These are phyloP conservation scores for Marchantia paleacea DNA, from an alignment of 225 moss, liverwort and hornwort species.

Conservation along the genomic window DNA sequence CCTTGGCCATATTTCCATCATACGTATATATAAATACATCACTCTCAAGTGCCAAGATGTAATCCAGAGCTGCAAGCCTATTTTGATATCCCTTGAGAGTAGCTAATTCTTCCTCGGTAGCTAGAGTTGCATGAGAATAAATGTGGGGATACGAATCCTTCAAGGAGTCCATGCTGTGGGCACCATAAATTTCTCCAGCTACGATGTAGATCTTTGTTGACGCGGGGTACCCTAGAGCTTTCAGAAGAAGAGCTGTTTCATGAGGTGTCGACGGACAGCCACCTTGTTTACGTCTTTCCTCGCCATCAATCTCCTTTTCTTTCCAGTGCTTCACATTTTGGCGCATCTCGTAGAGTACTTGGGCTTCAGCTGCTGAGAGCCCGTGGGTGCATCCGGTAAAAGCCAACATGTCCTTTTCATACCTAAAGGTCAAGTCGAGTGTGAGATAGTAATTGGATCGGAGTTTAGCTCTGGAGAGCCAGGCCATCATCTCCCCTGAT, in stretches of 20 bases:
- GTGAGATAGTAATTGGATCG: not conserved
- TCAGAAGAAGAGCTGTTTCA: constrained; percentile 65
- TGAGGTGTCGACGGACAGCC: constrained; percentile 84
- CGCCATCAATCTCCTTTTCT: constrained; percentile 86
- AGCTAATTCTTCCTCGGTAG: constrained; percentile 53
- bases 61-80: constrained; percentile 79
- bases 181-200: constrained; percentile 81
- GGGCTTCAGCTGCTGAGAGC: constrained; percentile 52
- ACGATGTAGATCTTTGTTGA: constrained; percentile 90
- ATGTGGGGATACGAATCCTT: constrained; percentile 58
- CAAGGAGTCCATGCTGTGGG: constrained; percentile 65
- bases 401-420: constrained; percentile 94
- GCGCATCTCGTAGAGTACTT: constrained; percentile 74
- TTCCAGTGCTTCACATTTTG: constrained; percentile 81
- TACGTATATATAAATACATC: constrained; percentile 87
- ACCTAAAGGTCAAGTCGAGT: constrained; percentile 40
- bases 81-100: constrained; percentile 66
- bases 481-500: not conserved
- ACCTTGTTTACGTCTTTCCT: constrained; percentile 68
- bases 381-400: constrained; percentile 90
- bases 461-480: not conserved
- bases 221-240: constrained; percentile 67
- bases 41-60: constrained; percentile 70
- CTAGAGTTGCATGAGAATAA: constrained; percentile 62
- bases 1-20: constrained; percentile 95